These are phyloP conservation scores for Heracleum sosnowskyi DNA, from an alignment of 129 eudicot genomes.

Conservation along the genomic window DNA sequence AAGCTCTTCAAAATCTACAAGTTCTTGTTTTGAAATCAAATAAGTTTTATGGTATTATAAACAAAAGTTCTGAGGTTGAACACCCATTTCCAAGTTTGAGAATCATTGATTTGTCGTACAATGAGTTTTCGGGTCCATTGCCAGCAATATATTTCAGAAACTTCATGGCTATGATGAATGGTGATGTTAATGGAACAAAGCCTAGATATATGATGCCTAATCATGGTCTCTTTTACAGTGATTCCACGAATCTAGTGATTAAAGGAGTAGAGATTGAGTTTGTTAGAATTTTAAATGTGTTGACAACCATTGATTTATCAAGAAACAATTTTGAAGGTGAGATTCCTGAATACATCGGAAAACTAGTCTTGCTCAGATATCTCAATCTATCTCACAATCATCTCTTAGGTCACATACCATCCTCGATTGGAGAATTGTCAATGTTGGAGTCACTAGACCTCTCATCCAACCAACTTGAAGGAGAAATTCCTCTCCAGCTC, in stretches of 20 bases:
- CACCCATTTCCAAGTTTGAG: background rate
- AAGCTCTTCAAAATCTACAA: background rate
- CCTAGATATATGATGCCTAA: background rate
- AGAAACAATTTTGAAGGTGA: too few species aligned
- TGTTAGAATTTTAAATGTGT: too few species aligned
- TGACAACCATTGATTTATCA: too few species aligned
- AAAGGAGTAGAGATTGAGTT: too few species aligned
- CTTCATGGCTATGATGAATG: constrained; percentile 1
- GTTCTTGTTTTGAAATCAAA: background rate
- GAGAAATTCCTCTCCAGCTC: too few species aligned
- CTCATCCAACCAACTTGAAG: too few species aligned
- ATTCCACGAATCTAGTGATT: background rate
- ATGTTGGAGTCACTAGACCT: too few species aligned
- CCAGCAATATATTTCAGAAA: background rate
- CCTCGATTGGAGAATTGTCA: too few species aligned
- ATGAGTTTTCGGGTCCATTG: background rate
- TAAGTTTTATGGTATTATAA: background rate
- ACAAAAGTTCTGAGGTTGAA: background rate
- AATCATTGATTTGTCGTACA: background rate
- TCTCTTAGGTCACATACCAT: too few species aligned
- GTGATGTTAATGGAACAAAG: background rate
- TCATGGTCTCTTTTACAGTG: background rate
- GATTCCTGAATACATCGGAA: too few species aligned
- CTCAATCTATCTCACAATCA: too few species aligned
- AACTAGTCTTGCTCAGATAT: too few species aligned